Evolutionary conservation across 2,329 filamentous ascomycete genomes (phyloP).

Genomic region (Penicillium sp.): DNA sequence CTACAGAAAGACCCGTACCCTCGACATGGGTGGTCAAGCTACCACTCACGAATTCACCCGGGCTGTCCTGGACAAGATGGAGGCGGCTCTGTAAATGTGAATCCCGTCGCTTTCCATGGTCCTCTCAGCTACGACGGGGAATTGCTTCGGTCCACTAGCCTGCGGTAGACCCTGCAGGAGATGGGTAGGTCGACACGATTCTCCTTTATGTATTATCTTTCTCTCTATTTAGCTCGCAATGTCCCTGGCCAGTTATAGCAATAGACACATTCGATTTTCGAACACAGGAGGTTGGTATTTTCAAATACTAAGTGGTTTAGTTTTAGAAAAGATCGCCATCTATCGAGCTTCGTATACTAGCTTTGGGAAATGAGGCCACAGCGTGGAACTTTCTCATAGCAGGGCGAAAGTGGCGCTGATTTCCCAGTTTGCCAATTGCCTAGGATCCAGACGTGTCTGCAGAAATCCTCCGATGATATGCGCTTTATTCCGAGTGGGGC

Average conservation of each 20-base stretch:
- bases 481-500: too few relatives aligned
- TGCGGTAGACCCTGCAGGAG: too few relatives aligned
- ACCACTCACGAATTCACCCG: conserved; percentile 94
- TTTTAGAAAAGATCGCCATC: too few relatives aligned
- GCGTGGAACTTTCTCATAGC: too few relatives aligned
- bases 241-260: conserved; percentile 26
- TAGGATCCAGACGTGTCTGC: too few relatives aligned
- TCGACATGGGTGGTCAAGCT: conserved; percentile 89
- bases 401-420: too few relatives aligned
- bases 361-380: too few relatives aligned
- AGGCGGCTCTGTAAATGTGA: conserved; percentile 59
- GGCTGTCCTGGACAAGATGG: conserved; percentile 94
- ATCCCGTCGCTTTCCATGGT: conserved; percentile 13
- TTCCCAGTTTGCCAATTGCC: too few relatives aligned
- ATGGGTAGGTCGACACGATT: too few relatives aligned
- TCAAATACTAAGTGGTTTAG: conserved; percentile 1
- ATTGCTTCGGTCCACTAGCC: conserved; percentile 9
- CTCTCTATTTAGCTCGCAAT: conserved; percentile 28
- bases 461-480: too few relatives aligned
- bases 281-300: conserved; percentile 4
- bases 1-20: conserved; percentile 75
- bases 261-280: conserved; percentile 25
- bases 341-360: too few relatives aligned
- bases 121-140: conserved; percentile 27
- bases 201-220: conserved; percentile 32